Evolutionary conservation across 1,284 basidiomycete genomes (phyloP).

Genomic region (Cryptococcus deneoformans): DNA sequence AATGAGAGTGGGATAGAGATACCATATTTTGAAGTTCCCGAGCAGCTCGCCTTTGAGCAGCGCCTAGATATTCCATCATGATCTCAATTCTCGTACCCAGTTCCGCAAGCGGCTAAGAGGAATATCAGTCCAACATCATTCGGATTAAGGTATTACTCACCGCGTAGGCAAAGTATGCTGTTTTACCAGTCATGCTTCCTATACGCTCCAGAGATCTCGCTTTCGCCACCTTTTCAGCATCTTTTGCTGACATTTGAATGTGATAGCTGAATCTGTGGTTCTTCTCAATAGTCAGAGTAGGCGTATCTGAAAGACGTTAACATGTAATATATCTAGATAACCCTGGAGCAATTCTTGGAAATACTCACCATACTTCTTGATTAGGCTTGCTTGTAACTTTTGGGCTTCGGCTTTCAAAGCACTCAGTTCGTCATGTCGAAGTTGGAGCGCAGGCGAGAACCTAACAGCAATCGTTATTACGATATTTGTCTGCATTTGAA

Average conservation of each 20-base stretch:
- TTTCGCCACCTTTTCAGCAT: slow-evolving; percentile 52
- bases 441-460: slow-evolving; percentile 61
- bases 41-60: slow-evolving; percentile 69
- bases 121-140: background rate
- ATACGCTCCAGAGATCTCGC: slow-evolving; percentile 27
- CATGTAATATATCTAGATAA: too few species aligned
- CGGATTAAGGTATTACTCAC: slow-evolving; percentile 49
- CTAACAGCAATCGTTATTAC: slow-evolving; percentile 49
- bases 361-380: slow-evolving; percentile 56
- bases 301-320: slow-evolving; percentile 54
- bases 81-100: slow-evolving; percentile 66
- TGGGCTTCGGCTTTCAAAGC: slow-evolving; percentile 21
- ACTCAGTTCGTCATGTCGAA: slow-evolving; percentile 54
- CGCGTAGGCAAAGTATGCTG: slow-evolving; percentile 62
- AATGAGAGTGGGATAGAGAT: too few species aligned
- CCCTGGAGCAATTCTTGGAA: too few species aligned
- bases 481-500: background rate
- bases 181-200: slow-evolving; percentile 29
- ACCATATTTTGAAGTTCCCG: slow-evolving; percentile 64
- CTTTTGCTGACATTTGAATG: slow-evolving; percentile 58
- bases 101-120: slow-evolving; percentile 52
- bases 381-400: slow-evolving; percentile 30
- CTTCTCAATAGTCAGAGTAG: slow-evolving; percentile 67
- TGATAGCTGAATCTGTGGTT: slow-evolving; percentile 68
- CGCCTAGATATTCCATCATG: slow-evolving; percentile 56